Evolutionary conservation across 23 red algal species (phyloP).

Genomic region (Gracilaria domingensis): DNA sequence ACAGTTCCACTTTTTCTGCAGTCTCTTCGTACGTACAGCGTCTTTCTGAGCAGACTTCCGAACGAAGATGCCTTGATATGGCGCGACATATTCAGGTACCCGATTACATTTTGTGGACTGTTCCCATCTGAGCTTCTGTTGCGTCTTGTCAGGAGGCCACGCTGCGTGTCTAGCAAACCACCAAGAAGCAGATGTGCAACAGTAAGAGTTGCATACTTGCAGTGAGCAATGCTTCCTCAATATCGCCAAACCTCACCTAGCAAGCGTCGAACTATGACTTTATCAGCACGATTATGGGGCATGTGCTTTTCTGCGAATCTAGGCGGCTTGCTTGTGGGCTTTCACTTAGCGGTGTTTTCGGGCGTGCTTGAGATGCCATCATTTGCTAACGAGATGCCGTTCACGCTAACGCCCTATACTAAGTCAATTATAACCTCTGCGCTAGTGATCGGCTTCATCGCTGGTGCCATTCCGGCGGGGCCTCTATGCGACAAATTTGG

Average conservation of each 20-base stretch:
- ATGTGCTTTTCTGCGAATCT: slow-evolving; percentile 53
- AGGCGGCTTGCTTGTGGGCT: slow-evolving; percentile 52
- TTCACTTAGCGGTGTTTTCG: slow-evolving; percentile 69
- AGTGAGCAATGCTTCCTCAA: not conserved
- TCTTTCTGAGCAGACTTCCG: no score
- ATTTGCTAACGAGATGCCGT: slow-evolving; percentile 42
- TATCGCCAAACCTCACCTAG: not conserved
- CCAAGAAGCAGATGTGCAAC: not conserved
- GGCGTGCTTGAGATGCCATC: slow-evolving; percentile 66
- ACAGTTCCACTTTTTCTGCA: no score
- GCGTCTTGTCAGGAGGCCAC: no score
- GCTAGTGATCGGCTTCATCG: slow-evolving; percentile 31
- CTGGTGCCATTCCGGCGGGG: slow-evolving; percentile 44
- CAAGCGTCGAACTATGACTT: not conserved
- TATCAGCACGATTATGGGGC: not conserved
- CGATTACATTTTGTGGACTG: no score
- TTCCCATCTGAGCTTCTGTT: no score
- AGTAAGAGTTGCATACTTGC: not conserved
- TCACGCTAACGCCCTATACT: not conserved
- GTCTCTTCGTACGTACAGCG: no score
- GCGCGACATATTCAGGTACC: no score
- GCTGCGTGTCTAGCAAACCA: no score
- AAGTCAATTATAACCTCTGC: slow-evolving; percentile 64
- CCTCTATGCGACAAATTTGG: slow-evolving; percentile 48
- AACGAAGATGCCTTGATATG: no score